Conservation (phyloP, 768 basidiomycete genomes). For the Suillus spraguei region DNA sequence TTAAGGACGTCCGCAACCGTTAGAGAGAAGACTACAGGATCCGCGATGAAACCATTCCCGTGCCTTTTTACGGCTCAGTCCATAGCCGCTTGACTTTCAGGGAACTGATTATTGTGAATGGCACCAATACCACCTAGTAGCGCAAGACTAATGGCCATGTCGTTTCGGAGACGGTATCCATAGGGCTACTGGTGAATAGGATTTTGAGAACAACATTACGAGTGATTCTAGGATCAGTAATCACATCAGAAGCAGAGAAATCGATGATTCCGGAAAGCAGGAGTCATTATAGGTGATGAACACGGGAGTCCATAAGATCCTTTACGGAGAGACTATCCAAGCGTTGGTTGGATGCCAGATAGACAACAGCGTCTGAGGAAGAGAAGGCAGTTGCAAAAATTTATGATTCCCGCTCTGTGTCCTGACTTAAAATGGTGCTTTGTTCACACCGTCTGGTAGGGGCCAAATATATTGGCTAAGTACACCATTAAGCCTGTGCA, state of each 20-base stretch:
- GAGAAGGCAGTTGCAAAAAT: conserved; percentile 49
- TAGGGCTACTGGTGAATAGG: conserved; percentile 96
- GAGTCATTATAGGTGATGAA: conserved; percentile 97
- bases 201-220: conserved; percentile 91
- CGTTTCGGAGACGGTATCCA: conserved; percentile 99
- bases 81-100: conserved; percentile 92
- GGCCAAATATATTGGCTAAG: too few species aligned
- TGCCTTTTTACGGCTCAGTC: conserved; percentile 97
- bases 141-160: conserved; percentile 94
- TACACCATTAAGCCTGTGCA: too few species aligned
- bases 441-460: too few species aligned
- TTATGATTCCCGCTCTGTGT: neutral
- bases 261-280: conserved; percentile 94
- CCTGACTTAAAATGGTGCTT: too few species aligned
- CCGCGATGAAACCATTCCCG: conserved; percentile 98
- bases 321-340: conserved; percentile 82
- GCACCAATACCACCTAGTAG: conserved; percentile 97
- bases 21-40: conserved; percentile 88
- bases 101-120: conserved; percentile 93
- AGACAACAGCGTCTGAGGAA: conserved; percentile 71
- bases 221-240: conserved; percentile 85
- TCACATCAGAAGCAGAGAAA: conserved; percentile 81
- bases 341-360: conserved; percentile 69
- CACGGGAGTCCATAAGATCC: conserved; percentile 86
- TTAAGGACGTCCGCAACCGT: conserved; percentile 88